These are phyloP conservation scores for Candida gorgasii DNA, from an alignment of 805 yeast species.

Conservation along the genomic window DNA sequence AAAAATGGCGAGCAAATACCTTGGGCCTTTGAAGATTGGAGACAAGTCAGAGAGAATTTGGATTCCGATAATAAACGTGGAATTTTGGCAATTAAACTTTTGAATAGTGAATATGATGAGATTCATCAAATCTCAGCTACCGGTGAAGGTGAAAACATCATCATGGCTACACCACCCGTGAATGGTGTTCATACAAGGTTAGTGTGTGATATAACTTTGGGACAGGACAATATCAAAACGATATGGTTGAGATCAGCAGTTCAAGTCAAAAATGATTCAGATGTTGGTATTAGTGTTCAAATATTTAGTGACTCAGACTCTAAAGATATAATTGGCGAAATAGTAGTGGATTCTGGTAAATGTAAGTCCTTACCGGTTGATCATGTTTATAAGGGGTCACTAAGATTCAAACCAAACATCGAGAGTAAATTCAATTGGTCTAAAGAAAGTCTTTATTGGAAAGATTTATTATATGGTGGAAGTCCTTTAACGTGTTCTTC, in stretches of 20 bases:
- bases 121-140: slow-evolving; percentile 63
- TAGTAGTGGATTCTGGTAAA: slow-evolving; percentile 52
- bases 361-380: slow-evolving; percentile 74
- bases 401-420: slow-evolving; percentile 64
- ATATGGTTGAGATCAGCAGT: slow-evolving; percentile 79
- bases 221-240: slow-evolving; percentile 75
- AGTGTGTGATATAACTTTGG: slow-evolving; percentile 66
- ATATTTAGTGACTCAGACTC: slow-evolving; percentile 36
- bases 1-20: slow-evolving; percentile 54
- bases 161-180: slow-evolving; percentile 62
- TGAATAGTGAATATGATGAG: slow-evolving; percentile 56
- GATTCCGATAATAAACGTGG: slow-evolving; percentile 64
- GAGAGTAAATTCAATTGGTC: slow-evolving; percentile 68
- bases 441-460: slow-evolving; percentile 63
- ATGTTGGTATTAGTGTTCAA: slow-evolving; percentile 57
- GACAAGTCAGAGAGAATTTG: slow-evolving; percentile 75
- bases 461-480: slow-evolving; percentile 49
- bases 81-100: slow-evolving; percentile 60
- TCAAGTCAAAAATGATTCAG: slow-evolving; percentile 58
- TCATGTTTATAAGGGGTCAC: slow-evolving; percentile 55
- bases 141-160: slow-evolving; percentile 80
- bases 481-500: slow-evolving; percentile 62
- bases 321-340: slow-evolving; percentile 11
- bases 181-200: slow-evolving; percentile 70
- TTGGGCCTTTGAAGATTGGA: slow-evolving; percentile 97